phyloP scores from a whole-genome alignment of 306 rosid genomes.

The Prunus padus region DNA sequence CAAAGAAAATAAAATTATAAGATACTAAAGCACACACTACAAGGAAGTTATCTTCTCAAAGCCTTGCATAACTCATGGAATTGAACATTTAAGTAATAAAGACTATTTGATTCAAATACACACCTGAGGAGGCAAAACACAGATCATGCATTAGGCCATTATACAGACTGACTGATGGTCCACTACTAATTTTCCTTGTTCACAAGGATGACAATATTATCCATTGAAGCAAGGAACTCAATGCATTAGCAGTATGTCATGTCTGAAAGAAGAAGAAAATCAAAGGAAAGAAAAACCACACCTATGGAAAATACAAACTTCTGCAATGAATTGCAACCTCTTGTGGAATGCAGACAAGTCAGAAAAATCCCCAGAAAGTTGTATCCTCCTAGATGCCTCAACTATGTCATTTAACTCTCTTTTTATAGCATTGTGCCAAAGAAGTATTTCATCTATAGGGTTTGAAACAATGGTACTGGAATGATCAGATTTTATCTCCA shows the following conservation, averaged over 20 bases:
- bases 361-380: slow-evolving; percentile 65
- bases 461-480: slow-evolving; percentile 35
- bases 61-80: slow-evolving; percentile 1
- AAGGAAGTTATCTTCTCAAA: background rate
- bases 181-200: background rate
- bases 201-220: slow-evolving; percentile 6
- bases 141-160: background rate
- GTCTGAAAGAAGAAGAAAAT: background rate
- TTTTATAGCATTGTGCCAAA: slow-evolving; percentile 92
- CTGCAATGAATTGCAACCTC: slow-evolving; percentile 85
- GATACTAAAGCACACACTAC: slow-evolving; percentile 5
- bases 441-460: slow-evolving; percentile 82
- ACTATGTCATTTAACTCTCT: slow-evolving; percentile 77
- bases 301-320: slow-evolving; percentile 95
- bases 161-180: slow-evolving; percentile 1
- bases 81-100: background rate
- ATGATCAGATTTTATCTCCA: slow-evolving; percentile 33
- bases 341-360: slow-evolving; percentile 69
- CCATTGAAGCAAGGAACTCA: background rate
- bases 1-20: background rate
- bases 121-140: background rate
- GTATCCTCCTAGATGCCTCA: slow-evolving; percentile 39
- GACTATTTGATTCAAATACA: background rate
- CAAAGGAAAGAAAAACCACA: slow-evolving; percentile 18
- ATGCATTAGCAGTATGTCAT: background rate